These are phyloP conservation scores for Lyophyllum decastes DNA, from an alignment of 768 basidiomycete species.

Conservation along the genomic window DNA sequence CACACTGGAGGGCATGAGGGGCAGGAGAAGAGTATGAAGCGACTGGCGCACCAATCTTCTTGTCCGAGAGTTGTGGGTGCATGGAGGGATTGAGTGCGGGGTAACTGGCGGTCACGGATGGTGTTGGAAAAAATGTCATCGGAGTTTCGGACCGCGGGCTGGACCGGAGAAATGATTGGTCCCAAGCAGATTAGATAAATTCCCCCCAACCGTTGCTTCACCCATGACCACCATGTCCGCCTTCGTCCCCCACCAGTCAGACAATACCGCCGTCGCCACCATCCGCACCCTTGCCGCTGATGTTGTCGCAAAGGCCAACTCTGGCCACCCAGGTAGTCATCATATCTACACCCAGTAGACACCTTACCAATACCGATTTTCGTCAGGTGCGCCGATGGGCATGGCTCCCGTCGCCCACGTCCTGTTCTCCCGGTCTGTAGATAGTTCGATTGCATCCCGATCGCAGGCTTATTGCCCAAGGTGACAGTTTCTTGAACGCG, in stretches of 20 bases:
- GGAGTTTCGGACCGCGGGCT: conserved; percentile 16
- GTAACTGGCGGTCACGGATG: no score
- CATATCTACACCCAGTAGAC: conserved; percentile 15
- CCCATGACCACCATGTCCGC: conserved; percentile 39
- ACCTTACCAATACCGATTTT: conserved; percentile 10
- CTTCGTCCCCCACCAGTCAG: conserved; percentile 42
- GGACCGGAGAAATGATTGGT: conserved; percentile 6
- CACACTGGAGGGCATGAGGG: conserved; percentile 47
- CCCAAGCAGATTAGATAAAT: conserved; percentile 19
- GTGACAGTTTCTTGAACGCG: conserved; percentile 74
- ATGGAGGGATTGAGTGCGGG: conserved; percentile 31
- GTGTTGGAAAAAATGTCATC: background rate
- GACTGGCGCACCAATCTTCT: conserved; percentile 47
- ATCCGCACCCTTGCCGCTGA: conserved; percentile 79
- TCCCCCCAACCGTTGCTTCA: conserved; percentile 14
- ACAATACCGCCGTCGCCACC: conserved; percentile 65
- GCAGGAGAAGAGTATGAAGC: conserved; percentile 2
- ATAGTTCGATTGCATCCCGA: background rate
- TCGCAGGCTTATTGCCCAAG: background rate
- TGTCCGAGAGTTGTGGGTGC: conserved; percentile 76
- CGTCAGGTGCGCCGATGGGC: conserved; percentile 87
- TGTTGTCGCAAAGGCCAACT: conserved; percentile 86
- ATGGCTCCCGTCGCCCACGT: conserved; percentile 85
- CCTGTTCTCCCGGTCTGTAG: conserved; percentile 68
- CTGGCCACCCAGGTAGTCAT: conserved; percentile 79